These are phyloP conservation scores for Eucalyptus microcorys DNA, from an alignment of 345 rosid species.

Conservation along the genomic window DNA sequence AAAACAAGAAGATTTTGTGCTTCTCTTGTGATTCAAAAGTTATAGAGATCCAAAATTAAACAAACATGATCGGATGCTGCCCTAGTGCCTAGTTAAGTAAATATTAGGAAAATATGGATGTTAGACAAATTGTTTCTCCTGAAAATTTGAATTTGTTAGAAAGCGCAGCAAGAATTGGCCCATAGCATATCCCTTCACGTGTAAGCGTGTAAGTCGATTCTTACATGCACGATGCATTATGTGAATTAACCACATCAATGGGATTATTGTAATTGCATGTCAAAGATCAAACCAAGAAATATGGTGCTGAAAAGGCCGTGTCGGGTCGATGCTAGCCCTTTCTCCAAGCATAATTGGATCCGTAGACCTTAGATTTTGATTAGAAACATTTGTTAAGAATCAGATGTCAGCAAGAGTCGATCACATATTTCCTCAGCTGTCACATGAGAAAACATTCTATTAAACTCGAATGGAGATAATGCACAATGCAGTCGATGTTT, in stretches of 20 bases:
- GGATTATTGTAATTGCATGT: neutral
- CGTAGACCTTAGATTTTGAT: neutral
- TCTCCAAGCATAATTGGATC: neutral
- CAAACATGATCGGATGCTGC: neutral
- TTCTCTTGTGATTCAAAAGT: neutral
- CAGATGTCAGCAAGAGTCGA: too few species aligned
- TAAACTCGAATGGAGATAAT: neutral
- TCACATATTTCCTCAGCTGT: too few species aligned
- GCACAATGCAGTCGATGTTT: neutral
- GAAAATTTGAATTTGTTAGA: neutral
- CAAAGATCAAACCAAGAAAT: neutral
- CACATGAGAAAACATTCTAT: neutral
- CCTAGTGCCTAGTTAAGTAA: neutral
- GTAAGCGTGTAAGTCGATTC: neutral
- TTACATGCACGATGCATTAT: neutral
- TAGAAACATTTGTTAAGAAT: neutral
- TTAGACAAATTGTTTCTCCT: neutral
- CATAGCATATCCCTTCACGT: neutral
- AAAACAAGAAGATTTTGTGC: neutral
- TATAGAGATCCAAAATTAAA: neutral
- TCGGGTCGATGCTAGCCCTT: neutral
- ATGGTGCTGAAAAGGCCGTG: fast-evolving
- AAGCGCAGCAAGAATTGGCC: neutral
- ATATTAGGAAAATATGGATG: neutral
- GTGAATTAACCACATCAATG: neutral